phyloP scores from a whole-genome alignment of 768 basidiomycete species.

The Zangia roseola region DNA sequence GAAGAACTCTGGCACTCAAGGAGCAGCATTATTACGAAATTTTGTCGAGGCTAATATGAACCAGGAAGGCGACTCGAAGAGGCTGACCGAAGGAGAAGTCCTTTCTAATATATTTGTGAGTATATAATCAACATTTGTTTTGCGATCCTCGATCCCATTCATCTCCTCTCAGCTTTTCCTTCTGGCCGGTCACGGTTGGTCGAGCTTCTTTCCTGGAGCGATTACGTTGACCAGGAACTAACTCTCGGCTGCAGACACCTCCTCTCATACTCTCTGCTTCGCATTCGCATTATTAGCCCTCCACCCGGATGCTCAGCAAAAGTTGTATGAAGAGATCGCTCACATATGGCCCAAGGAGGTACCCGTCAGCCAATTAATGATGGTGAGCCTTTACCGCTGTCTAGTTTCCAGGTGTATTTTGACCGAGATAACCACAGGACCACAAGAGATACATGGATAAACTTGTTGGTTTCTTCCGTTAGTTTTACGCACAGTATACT shows the following conservation, averaged over 20 bases:
- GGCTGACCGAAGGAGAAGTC: conserved; percentile 44
- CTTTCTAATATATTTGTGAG: conserved; percentile 49
- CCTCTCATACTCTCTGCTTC: conserved; percentile 46
- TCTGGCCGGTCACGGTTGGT: conserved; percentile 48
- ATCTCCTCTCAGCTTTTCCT: conserved; percentile 38
- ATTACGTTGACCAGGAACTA: conserved; percentile 5
- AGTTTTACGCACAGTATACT: neutral
- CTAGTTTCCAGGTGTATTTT: neutral
- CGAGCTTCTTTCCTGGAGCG: neutral
- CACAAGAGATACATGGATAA: conserved; percentile 40
- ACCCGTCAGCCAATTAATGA: conserved; percentile 23
- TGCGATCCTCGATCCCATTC: neutral
- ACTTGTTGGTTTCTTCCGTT: conserved; percentile 29
- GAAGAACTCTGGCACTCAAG: conserved; percentile 16
- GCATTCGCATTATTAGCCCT: conserved; percentile 46
- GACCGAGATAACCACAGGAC: conserved; percentile 24
- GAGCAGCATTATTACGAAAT: conserved; percentile 43
- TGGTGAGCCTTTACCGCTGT: conserved; percentile 24
- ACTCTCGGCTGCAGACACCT: conserved; percentile 40
- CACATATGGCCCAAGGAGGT: conserved; percentile 40
- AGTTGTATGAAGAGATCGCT: conserved; percentile 41
- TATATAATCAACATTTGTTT: neutral
- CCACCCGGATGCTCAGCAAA: conserved; percentile 48
- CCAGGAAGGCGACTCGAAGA: conserved; percentile 29
- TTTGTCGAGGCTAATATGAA: conserved; percentile 49